A percentile compares a stretch with the other conserved stretches of the same genome.
These are phyloP conservation scores for Boletus coccyginus DNA, from an alignment of 768 basidiomycete genomes.

Conservation along the genomic window DNA sequence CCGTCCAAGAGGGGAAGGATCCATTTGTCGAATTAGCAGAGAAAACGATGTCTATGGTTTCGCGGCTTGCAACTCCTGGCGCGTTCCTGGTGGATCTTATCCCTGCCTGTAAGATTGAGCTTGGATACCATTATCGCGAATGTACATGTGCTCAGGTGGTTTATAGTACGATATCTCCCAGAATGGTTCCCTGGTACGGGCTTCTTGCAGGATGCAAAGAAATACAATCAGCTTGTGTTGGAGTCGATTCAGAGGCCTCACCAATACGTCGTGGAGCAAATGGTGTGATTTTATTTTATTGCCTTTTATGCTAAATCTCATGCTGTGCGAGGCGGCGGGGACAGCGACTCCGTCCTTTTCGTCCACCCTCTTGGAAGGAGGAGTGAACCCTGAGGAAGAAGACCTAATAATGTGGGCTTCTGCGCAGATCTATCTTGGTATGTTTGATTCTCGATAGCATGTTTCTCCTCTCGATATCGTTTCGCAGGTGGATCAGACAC, in stretches of 20 bases:
- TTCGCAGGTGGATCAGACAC: background rate
- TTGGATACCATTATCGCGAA: no score
- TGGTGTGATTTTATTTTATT: slow-evolving; percentile 33
- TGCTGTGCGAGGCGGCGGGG: slow-evolving; percentile 9
- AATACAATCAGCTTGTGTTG: slow-evolving; percentile 24
- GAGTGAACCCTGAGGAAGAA: slow-evolving; percentile 16
- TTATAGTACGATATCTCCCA: slow-evolving; percentile 29
- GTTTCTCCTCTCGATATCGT: background rate
- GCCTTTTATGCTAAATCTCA: background rate
- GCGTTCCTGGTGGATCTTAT: slow-evolving; percentile 22
- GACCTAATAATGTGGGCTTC: slow-evolving; percentile 21
- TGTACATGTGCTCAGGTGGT: background rate
- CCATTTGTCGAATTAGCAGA: slow-evolving; percentile 33
- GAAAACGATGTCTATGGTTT: slow-evolving; percentile 17
- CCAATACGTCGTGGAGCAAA: slow-evolving; percentile 42
- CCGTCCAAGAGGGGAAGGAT: slow-evolving; percentile 34
- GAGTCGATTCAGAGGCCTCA: slow-evolving; percentile 45
- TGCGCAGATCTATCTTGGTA: slow-evolving; percentile 6
- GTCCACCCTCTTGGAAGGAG: slow-evolving; percentile 11
- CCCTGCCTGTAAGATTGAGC: slow-evolving; percentile 12
- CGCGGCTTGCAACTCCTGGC: slow-evolving; percentile 1
- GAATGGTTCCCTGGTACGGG: slow-evolving; percentile 36
- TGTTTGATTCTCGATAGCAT: background rate
- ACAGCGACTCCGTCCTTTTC: slow-evolving; percentile 20
- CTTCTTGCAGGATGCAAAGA: slow-evolving; percentile 32